Base-by-base conservation (phyloP, 805 yeast species). In the Nakazawaea ernobii region DNA sequence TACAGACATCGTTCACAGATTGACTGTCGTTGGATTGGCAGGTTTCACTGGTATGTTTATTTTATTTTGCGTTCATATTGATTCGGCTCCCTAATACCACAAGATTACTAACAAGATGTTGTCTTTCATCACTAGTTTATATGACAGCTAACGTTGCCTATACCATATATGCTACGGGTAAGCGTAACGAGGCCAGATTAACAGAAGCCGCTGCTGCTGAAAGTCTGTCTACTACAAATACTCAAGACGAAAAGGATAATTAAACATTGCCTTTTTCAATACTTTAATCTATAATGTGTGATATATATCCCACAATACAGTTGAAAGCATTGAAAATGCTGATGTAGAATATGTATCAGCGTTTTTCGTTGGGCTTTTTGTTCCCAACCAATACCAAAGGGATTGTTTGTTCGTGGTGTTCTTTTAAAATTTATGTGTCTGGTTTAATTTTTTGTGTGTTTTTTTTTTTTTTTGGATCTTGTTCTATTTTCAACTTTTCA, bases 1-100 rank as follows among this genome's bases (percentile, higher is more conserved):
- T 3, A 78, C 87, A 2, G 92, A 85, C 62, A 75, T 84, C 37
- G 75, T 74, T 27, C 92, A 85, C 64, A 82, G 92, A 67, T 62
- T 84, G 50, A 81, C 88, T 0, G 90, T 85, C 39, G 60, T 84
- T 20, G 74, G 84, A 3, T 69, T 85, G 29, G 75, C 82, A 17
- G 91, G 91, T 9, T 60, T 64, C 52, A 62, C 71, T 2, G 48
- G 60, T 51, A 44, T n/a, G 55, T 52, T 11, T 13, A 8, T 15
- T 5, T n/a, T n/a, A n/a, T n/a, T n/a, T n/a, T n/a, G n/a, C n/a
- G n/a, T n/a, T n/a, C n/a, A n/a, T n/a, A n/a, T n/a, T n/a, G n/a
- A n/a, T n/a, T n/a, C n/a, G n/a, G 20, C 8, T 15, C 15, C 11
- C 14, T 17, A 17, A 11, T 29, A 24, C 8, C 7, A 29, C 9